Evolutionary conservation across 2,329 filamentous ascomycete species (phyloP).

Genomic region (Diaporthe citrichinensis): DNA sequence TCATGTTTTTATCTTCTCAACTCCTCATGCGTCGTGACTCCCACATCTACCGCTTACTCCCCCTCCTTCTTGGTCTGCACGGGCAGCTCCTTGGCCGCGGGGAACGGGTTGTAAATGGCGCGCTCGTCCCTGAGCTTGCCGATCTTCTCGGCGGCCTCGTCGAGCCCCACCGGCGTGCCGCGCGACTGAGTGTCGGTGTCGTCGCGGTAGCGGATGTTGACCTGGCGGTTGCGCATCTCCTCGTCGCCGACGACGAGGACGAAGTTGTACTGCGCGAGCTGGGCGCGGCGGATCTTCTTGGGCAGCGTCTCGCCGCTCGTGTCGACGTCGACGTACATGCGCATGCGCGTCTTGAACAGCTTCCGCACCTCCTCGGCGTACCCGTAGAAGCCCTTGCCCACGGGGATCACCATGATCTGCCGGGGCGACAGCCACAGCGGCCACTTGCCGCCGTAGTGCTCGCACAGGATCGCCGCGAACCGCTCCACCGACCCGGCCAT

Average conservation of each 20-base stretch:
- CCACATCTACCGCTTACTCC: not conserved
- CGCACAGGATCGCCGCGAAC: slow-evolving; percentile 81
- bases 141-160: slow-evolving; percentile 71
- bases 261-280: slow-evolving; percentile 87
- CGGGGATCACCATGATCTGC: slow-evolving; percentile 84
- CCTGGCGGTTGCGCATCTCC: slow-evolving; percentile 71
- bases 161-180: slow-evolving; percentile 70
- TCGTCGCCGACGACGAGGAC: slow-evolving; percentile 79
- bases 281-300: slow-evolving; percentile 89
- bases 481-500: slow-evolving; percentile 79
- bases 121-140: slow-evolving; percentile 65
- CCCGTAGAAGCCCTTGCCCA: slow-evolving; percentile 78
- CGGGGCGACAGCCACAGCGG: slow-evolving; percentile 91
- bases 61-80: slow-evolving; percentile 42
- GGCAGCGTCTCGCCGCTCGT: slow-evolving; percentile 84
- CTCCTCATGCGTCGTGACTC: not conserved
- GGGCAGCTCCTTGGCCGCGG: slow-evolving; percentile 43
- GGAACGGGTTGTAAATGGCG: slow-evolving; percentile 55
- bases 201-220: slow-evolving; percentile 76
- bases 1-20: not conserved
- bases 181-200: slow-evolving; percentile 73
- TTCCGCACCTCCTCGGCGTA: slow-evolving; percentile 82
- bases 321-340: slow-evolving; percentile 80
- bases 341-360: slow-evolving; percentile 73
- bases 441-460: slow-evolving; percentile 91